Percentiles rank a stretch among this genome's conserved stretches.
Conservation (phyloP, 352 stramenopile genomes). For the Blastocystis hominis region DNA sequence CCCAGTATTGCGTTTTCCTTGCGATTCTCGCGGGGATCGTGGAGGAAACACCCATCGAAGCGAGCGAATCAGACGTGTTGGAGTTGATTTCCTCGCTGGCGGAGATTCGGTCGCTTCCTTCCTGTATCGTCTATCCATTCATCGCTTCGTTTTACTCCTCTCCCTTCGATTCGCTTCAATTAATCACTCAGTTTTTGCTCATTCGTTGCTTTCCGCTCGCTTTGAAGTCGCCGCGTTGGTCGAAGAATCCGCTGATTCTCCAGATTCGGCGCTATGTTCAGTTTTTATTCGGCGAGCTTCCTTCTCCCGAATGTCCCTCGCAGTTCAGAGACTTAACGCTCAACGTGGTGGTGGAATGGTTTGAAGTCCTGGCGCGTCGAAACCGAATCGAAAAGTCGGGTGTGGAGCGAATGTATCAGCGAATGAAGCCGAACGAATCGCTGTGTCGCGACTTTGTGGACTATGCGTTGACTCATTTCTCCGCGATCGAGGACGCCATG, state of each 20-base stretch:
- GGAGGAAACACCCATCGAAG: neutral
- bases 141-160: neutral
- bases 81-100: neutral
- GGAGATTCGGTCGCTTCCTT: neutral
- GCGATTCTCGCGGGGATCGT: neutral
- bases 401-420: neutral
- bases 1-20: neutral
- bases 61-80: neutral
- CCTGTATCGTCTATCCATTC: constrained; percentile 35
- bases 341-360: neutral
- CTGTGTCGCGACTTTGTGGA: neutral
- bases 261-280: neutral
- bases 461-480: neutral
- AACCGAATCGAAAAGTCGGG: neutral
- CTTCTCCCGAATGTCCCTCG: neutral
- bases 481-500: neutral
- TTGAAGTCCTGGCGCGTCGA: neutral
- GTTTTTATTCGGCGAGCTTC: neutral
- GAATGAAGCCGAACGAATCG: neutral
- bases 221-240: neutral
- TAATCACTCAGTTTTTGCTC: neutral
- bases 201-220: constrained; percentile 16
- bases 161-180: neutral
- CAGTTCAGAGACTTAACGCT: neutral
- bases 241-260: neutral